Evolutionary conservation across 345 rosid genomes (phyloP).

Genomic region (Erucastrum elatum): DNA sequence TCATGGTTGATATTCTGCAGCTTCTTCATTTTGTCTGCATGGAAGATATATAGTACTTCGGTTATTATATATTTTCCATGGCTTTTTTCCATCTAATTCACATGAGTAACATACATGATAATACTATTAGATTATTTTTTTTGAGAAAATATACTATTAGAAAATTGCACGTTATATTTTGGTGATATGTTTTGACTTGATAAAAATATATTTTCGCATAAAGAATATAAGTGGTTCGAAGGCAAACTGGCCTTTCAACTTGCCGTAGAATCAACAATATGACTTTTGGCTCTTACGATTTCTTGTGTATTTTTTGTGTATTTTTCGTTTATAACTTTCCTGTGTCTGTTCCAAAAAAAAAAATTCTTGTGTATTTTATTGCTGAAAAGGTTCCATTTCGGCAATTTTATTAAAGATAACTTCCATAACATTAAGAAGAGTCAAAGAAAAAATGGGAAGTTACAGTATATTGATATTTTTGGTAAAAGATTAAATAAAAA

Average conservation of each 20-base stretch:
- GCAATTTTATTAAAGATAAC: background rate
- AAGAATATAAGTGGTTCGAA: constrained; percentile 18
- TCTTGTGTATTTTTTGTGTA: background rate
- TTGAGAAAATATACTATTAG: too few species aligned
- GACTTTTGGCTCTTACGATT: constrained; percentile 35
- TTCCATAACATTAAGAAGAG: constrained; percentile 5
- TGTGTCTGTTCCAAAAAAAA: too few species aligned
- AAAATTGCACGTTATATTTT: too few species aligned
- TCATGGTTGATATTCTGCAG: too few species aligned
- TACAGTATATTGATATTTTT: background rate
- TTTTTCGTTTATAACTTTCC: too few species aligned
- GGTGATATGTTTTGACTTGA: background rate
- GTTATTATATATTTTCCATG: too few species aligned
- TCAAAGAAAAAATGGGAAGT: background rate
- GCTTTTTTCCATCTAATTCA: too few species aligned
- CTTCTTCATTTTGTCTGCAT: too few species aligned
- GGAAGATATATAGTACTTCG: too few species aligned
- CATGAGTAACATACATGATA: too few species aligned
- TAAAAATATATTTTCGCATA: background rate
- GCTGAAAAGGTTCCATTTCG: background rate
- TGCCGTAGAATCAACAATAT: constrained; percentile 29
- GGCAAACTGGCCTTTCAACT: constrained; percentile 41
- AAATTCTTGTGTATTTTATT: background rate
- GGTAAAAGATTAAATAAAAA: background rate
- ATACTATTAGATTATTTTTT: too few species aligned